These are phyloP conservation scores for Hibiscus syriacus DNA, from an alignment of 345 rosid species.

Conservation along the genomic window DNA sequence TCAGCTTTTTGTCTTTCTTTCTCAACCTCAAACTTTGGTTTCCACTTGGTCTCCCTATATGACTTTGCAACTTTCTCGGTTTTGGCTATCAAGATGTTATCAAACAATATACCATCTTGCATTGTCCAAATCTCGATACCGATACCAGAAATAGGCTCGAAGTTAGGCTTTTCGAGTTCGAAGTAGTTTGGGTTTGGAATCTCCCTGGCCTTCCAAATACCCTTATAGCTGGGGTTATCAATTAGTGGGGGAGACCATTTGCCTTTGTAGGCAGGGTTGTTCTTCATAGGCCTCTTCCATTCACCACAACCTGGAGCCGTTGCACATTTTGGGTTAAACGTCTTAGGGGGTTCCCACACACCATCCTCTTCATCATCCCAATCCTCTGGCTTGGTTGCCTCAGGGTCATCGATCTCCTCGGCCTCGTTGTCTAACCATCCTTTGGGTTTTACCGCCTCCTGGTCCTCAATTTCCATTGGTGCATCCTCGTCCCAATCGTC, in stretches of 20 bases:
- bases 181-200: conserved; percentile 72
- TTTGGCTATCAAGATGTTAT: conserved; percentile 58
- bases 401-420: conserved; percentile 83
- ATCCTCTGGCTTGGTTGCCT: conserved; percentile 79
- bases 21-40: conserved; percentile 58
- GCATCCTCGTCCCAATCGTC: conserved; percentile 93
- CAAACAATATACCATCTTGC: conserved; percentile 84
- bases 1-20: conserved; percentile 68
- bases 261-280: conserved; percentile 80
- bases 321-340: conserved; percentile 71
- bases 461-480: conserved; percentile 73
- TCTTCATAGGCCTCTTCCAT: conserved; percentile 81
- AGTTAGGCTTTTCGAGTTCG: conserved; percentile 61
- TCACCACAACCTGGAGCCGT: conserved; percentile 75
- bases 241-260: conserved; percentile 73
- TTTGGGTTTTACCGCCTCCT: conserved; percentile 78
- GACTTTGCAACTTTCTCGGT: conserved; percentile 56
- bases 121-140: conserved; percentile 95
- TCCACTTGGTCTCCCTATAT: conserved; percentile 45
- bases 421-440: conserved; percentile 90
- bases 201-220: conserved; percentile 73
- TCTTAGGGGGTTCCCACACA: conserved; percentile 81
- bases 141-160: conserved; percentile 70
- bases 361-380: conserved; percentile 98
- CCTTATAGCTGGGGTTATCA: conserved; percentile 76